These are phyloP conservation scores for Candida insectalens DNA, from an alignment of 805 yeast species.

Conservation along the genomic window DNA sequence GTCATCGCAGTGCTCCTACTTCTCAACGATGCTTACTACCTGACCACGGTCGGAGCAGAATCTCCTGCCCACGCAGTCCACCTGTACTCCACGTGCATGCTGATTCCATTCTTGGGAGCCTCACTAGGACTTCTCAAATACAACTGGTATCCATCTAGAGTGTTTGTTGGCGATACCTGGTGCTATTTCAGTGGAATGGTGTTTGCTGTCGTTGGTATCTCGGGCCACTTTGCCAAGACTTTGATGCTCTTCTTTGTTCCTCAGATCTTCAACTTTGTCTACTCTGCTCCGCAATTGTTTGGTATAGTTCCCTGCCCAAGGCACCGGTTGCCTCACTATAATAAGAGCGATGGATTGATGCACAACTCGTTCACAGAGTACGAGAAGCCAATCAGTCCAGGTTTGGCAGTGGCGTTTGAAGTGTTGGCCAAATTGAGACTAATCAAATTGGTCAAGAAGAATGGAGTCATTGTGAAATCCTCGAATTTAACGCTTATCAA, in stretches of 20 bases:
- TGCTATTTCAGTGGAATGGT: constrained; percentile 99
- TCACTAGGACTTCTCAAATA: constrained; percentile 63
- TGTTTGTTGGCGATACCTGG: constrained; percentile 96
- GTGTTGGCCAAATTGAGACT: constrained; percentile 40
- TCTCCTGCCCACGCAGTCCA: constrained; percentile 72
- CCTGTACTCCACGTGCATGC: constrained; percentile 64
- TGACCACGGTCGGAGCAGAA: constrained; percentile 24
- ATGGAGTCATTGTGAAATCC: constrained; percentile 29
- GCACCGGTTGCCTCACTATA: constrained; percentile 80
- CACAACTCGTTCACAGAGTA: constrained; percentile 58
- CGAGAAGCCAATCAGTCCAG: constrained; percentile 7
- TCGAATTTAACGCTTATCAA: constrained; percentile 88
- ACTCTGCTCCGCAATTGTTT: constrained; percentile 88
- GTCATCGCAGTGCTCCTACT: constrained; percentile 65
- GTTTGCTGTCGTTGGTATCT: constrained; percentile 90
- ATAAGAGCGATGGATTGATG: constrained; percentile 57
- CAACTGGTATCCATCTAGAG: constrained; percentile 88
- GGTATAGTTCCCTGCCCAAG: constrained; percentile 88
- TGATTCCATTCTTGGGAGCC: constrained; percentile 83
- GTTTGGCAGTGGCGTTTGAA: constrained; percentile 29
- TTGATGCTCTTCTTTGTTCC: constrained; percentile 78
- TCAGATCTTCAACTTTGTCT: constrained; percentile 82
- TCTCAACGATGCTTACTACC: constrained; percentile 67
- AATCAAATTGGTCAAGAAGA: constrained; percentile 28
- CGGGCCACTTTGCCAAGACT: constrained; percentile 95